Evolutionary conservation across 306 rosid species (phyloP), one percentile per base, ranked within the genome.

Genomic region (Lathyrus oleraceus): DNA sequence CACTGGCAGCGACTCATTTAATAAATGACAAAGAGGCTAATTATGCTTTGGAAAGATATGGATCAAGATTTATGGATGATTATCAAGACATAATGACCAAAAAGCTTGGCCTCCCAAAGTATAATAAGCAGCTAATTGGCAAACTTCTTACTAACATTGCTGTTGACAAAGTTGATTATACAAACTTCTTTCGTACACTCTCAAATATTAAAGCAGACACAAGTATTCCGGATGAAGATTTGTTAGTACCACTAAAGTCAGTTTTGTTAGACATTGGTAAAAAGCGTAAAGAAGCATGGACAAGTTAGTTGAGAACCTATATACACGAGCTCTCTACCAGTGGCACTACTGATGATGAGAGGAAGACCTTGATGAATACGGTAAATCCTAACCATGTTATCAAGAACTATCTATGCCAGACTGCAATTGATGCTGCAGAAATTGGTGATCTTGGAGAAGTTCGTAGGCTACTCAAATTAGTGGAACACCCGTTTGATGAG

Each of bases 271-370:
- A 94, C 81, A 94, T 94, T 14, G 99, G 99, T 64, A 77, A 87
- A 83, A 97, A 94, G 83, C 92, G 95, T 15, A 91, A 85, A 82
- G 99, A 85, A 76, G 95, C 99, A 10, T 94, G 99, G 99, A 82
- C 82, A 62, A 83, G 80, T 72, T 94, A 96, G 99, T 85, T 91
- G 78, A 88, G 84, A 83, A 30, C 78, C 62, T 94, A 91, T 61
- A 83, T 86, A 39, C 89, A 86, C 30, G 99, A 94, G 99, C 87
- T 94, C 14, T 81, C 96, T 12, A 77, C 84, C 32, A 85, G 96
- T 66, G 96, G 79, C 74, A 77, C 82, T 70, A 67, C 99, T 8
- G 88, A 94, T 20, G 97, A 84, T 39, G 86, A 94, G 83, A 85
- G 97, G 78, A 94, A 89, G 86, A 82, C 52, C 21, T 75, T 87